Base-by-base conservation (phyloP, 257 asterid genomes). In the Ocimum tenuiflorum region DNA sequence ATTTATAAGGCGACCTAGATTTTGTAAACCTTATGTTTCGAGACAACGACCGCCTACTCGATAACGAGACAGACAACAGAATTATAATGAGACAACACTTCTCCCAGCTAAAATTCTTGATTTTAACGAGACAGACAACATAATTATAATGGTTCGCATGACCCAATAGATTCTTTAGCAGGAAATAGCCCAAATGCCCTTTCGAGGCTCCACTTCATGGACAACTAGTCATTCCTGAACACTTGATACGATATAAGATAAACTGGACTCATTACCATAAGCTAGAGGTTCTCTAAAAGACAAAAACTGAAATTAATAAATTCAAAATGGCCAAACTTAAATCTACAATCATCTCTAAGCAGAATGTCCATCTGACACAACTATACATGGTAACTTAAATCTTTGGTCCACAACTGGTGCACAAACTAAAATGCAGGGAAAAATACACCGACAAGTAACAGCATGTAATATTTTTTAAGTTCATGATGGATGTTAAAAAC, bases 111-210 rank as follows among this genome's bases (percentile, higher is more conserved):
- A 68, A 6, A 65, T 31, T 45, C 35, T 64, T 53, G 13, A 29
- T 51, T 39, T 22, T 31, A 61, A 33, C 57, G 8, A 68, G 33
- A 17, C 39, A 56, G 46, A 54, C 4, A 27, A 47, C 22, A 31
- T n/a, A 4, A 55, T 36, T n/a, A 43, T 29, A 71, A 45, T 22
- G 27, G 18, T 4, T 43, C 41, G 17, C 29, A 53, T 31, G 35
- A 63, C 53, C 45, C 43, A 71, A 53, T 14, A 43, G 48, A 71
- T 63, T 38, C 46, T 63, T 65, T 27, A 19, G 55, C 52, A 53
- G 55, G 47, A 35, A 48, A 42, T 24, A 47, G 14, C 22, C 5
- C 18, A 39, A 69, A 38, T 58, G 9, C 63, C n/a, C 56, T 50
- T 39, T 22, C 56, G 49, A 19, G 54, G 31, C 31, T 38, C 68